Evolutionary conservation across 768 basidiomycete genomes (phyloP).

Genomic region (Termitomyces sp.): DNA sequence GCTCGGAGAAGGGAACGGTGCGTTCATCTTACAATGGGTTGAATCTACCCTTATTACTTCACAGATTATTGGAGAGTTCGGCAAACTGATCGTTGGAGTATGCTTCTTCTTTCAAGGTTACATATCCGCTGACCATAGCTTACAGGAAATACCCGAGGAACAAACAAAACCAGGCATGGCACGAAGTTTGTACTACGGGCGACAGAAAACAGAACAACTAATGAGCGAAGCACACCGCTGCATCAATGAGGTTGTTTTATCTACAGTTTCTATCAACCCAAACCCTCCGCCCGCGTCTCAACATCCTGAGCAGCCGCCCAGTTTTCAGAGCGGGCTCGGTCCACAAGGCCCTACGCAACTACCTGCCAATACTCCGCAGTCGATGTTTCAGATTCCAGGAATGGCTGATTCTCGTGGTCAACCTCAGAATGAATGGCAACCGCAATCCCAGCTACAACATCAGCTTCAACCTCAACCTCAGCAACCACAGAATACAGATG

Average conservation of each 20-base stretch:
- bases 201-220: constrained; percentile 55
- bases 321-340: background rate
- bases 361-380: constrained; percentile 1
- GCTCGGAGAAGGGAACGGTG: constrained; percentile 74
- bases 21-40: constrained; percentile 15
- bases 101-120: constrained; percentile 8
- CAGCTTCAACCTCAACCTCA: background rate
- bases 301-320: constrained; percentile 2
- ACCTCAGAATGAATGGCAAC: constrained; percentile 10
- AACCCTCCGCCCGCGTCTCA: constrained; percentile 2
- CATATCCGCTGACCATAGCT: background rate
- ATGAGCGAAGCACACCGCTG: constrained; percentile 59
- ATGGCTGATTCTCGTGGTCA: background rate
- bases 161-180: constrained; percentile 76
- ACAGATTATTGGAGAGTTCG: constrained; percentile 53
- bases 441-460: background rate
- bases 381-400: constrained; percentile 4
- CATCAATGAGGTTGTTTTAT: constrained; percentile 51
- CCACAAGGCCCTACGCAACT: constrained; percentile 4
- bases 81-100: constrained; percentile 48
- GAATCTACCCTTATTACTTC: constrained; percentile 1
- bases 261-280: constrained; percentile 29
- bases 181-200: constrained; percentile 68
- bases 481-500: background rate
- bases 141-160: constrained; percentile 78